Conservation (phyloP, 1,139 yeast genomes). For the Debaryomycetaceae sp. region DNA sequence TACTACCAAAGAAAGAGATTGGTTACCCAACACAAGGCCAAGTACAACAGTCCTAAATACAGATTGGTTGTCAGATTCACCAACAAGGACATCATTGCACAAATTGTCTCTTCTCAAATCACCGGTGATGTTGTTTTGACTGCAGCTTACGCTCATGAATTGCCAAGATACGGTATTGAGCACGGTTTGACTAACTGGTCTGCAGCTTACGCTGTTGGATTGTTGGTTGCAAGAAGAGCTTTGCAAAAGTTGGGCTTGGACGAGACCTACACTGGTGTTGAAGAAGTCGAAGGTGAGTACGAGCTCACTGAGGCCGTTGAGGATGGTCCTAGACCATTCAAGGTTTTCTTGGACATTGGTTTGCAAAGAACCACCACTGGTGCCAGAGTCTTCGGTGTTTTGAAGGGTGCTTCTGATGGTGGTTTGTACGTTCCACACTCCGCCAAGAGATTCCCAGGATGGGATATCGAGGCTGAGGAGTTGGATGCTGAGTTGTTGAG, state of each 20-base stretch:
- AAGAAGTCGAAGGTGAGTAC: constrained; percentile 99
- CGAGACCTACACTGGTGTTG: constrained; percentile 98
- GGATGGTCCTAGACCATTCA: constrained; percentile 99
- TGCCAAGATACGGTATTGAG: constrained; percentile 95
- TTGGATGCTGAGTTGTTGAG: constrained; percentile 96
- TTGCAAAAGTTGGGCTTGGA: constrained; percentile 97
- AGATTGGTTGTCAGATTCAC: constrained; percentile 99
- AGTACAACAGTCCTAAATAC: constrained; percentile 99
- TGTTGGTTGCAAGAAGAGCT: constrained; percentile 98
- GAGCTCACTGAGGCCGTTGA: constrained; percentile 98
- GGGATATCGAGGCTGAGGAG: constrained; percentile 98
- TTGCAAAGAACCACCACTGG: constrained; percentile 99
- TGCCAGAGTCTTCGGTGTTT: constrained; percentile 99
- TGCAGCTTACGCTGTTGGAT: constrained; percentile 99
- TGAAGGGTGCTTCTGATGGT: constrained; percentile 99
- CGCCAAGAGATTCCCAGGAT: constrained; percentile 99
- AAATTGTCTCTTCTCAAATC: constrained; percentile 93
- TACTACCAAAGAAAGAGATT: constrained; percentile 99
- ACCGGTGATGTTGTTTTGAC: constrained; percentile 95
- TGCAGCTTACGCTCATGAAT: constrained; percentile 98
- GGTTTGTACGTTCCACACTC: constrained; percentile 99
- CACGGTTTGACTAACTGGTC: constrained; percentile 99
- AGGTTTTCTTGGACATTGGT: constrained; percentile 99
- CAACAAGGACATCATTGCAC: constrained; percentile 99
- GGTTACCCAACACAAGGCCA: constrained; percentile 99